Evolutionary conservation across 2,329 filamentous ascomycete genomes (phyloP).

Genomic region (Periconia digitata): DNA sequence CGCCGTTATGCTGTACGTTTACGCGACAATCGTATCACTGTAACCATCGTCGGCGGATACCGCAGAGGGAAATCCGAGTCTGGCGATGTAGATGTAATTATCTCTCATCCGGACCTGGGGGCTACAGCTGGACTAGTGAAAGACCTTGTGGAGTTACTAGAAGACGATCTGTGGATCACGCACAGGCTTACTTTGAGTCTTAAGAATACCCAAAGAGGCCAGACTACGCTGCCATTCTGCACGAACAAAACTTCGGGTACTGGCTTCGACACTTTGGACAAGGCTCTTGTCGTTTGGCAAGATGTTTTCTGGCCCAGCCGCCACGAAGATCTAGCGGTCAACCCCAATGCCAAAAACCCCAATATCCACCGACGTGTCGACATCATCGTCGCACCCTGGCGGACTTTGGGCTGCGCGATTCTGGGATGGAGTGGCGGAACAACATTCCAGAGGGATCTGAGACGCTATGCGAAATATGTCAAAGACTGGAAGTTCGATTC

Average conservation of each 20-base stretch:
- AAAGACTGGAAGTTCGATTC: slow-evolving; percentile 86
- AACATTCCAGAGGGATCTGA: slow-evolving; percentile 85
- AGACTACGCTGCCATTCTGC: slow-evolving; percentile 62
- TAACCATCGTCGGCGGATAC: slow-evolving; percentile 76
- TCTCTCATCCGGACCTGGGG: slow-evolving; percentile 74
- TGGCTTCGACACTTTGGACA: slow-evolving; percentile 87
- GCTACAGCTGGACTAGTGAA: slow-evolving; percentile 71
- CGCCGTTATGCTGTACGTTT: slow-evolving; percentile 67
- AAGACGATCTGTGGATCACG: slow-evolving; percentile 71
- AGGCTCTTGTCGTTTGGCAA: slow-evolving; percentile 92
- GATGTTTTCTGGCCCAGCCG: slow-evolving; percentile 55
- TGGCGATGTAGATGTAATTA: slow-evolving; percentile 83
- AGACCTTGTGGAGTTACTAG: slow-evolving; percentile 70
- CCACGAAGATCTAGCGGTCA: slow-evolving; percentile 34
- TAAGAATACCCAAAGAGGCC: slow-evolving; percentile 71
- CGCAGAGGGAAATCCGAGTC: slow-evolving; percentile 72
- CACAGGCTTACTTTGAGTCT: slow-evolving; percentile 75
- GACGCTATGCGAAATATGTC: slow-evolving; percentile 74
- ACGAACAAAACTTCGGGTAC: slow-evolving; percentile 45
- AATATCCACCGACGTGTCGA: slow-evolving; percentile 84
- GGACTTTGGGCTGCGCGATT: slow-evolving; percentile 83
- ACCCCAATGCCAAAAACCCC: slow-evolving; percentile 59
- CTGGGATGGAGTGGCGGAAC: slow-evolving; percentile 87
- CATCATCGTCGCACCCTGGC: slow-evolving; percentile 88
- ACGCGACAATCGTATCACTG: slow-evolving; percentile 56